Evolutionary conservation across 106 monocot species (phyloP).

Genomic region (Iris macrosiphon): DNA sequence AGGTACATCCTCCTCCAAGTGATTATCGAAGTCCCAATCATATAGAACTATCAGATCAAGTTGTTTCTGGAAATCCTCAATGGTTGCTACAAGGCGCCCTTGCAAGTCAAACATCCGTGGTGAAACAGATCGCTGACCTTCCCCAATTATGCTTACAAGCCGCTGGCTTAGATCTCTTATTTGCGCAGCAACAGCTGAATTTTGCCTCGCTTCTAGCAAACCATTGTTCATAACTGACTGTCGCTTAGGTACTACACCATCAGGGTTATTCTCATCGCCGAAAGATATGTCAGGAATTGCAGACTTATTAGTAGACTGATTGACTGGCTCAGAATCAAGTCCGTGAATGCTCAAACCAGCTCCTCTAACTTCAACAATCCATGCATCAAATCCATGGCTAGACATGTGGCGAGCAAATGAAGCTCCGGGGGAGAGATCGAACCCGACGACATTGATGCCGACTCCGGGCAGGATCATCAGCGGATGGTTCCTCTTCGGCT

Average conservation of each 20-base stretch:
- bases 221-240: constrained; percentile 10
- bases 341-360: constrained; percentile 78
- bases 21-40: constrained; percentile 98
- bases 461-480: too few species aligned
- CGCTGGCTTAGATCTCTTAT: constrained; percentile 73
- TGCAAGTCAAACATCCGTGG: constrained; percentile 86
- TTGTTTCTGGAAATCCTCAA: constrained; percentile 93
- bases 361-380: constrained; percentile 95
- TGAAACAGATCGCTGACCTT: constrained; percentile 80
- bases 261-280: constrained; percentile 6
- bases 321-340: constrained; percentile 14
- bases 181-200: constrained; percentile 62
- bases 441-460: too few species aligned
- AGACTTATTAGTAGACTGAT: constrained; percentile 13
- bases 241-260: constrained; percentile 15
- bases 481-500: too few species aligned
- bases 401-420: constrained; percentile 99
- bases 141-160: constrained; percentile 68
- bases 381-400: constrained; percentile 95
- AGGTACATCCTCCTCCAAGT: constrained; percentile 94
- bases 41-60: constrained; percentile 74
- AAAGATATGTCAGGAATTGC: constrained; percentile 9
- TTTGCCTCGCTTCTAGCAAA: constrained; percentile 71
- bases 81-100: constrained; percentile 60
- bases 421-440: too few species aligned